These are phyloP conservation scores for Globisporangium viniferum DNA, from an alignment of 352 stramenopile genomes.

Conservation along the genomic window DNA sequence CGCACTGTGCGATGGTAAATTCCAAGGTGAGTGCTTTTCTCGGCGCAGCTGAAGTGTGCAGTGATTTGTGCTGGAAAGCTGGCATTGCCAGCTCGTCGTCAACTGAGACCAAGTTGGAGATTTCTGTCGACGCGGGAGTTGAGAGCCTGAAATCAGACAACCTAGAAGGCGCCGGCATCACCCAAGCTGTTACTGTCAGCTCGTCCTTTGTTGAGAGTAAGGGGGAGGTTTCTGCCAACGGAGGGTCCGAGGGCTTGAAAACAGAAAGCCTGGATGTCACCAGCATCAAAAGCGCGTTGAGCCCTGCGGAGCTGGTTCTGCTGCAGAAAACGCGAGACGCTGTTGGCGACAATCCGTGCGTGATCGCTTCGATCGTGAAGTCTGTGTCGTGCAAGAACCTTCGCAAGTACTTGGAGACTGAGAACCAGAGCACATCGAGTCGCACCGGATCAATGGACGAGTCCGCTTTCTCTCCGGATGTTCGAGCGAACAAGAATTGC, in stretches of 20 bases:
- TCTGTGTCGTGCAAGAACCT: constrained; percentile 59
- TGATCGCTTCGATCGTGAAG: constrained; percentile 56
- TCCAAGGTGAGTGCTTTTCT: constrained; percentile 43
- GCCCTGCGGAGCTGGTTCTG: constrained; percentile 44
- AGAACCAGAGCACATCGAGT: constrained; percentile 25
- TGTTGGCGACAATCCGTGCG: constrained; percentile 63
- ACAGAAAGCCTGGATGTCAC: constrained; percentile 1
- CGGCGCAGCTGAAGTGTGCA: constrained; percentile 28
- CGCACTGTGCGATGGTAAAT: constrained; percentile 38
- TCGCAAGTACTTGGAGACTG: constrained; percentile 41
- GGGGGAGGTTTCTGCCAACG: background rate
- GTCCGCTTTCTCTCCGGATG: constrained; percentile 37
- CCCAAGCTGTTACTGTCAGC: constrained; percentile 17
- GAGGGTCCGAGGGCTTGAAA: background rate
- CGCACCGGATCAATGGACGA: constrained; percentile 3
- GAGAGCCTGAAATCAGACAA: background rate
- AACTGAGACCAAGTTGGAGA: background rate
- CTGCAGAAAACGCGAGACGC: constrained; percentile 51
- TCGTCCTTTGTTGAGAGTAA: background rate
- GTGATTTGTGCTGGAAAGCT: constrained; percentile 41
- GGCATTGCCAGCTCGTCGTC: background rate
- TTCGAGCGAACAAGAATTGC: constrained; percentile 30
- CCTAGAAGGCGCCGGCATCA: background rate
- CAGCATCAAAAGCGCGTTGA: constrained; percentile 18
- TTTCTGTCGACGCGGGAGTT: background rate